Conservation (phyloP, 1,284 basidiomycete genomes). For the Ganoderma sinense region DNA sequence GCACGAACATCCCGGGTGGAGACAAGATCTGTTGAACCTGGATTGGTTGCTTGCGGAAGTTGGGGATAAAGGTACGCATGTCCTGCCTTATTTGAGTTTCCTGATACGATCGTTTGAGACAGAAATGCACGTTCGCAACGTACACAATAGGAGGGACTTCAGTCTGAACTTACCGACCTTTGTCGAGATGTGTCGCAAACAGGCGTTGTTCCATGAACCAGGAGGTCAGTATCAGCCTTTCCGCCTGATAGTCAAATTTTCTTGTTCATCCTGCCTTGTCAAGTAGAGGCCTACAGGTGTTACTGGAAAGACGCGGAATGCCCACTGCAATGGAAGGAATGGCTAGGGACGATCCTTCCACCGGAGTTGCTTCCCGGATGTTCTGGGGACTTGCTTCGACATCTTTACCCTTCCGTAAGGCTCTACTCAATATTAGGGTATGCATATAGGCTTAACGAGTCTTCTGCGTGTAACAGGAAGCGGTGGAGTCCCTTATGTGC, state of each 20-base stretch:
- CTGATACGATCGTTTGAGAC: background rate
- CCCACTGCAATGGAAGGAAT: constrained; percentile 66
- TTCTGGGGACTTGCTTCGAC: constrained; percentile 60
- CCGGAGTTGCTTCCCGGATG: constrained; percentile 54
- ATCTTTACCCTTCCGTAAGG: constrained; percentile 55
- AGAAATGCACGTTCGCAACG: constrained; percentile 42
- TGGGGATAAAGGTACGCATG: constrained; percentile 37
- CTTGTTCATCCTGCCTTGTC: background rate
- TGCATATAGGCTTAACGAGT: background rate
- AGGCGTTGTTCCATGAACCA: constrained; percentile 16
- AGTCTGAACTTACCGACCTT: constrained; percentile 37
- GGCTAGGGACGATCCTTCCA: constrained; percentile 64
- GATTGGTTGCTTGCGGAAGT: constrained; percentile 54
- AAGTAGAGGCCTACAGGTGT: constrained; percentile 60
- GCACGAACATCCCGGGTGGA: constrained; percentile 63
- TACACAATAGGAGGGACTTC: constrained; percentile 38
- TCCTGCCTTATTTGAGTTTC: background rate
- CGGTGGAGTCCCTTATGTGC: constrained; percentile 80
- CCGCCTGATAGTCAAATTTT: constrained; percentile 5
- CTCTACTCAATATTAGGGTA: constrained; percentile 3
- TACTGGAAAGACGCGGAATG: constrained; percentile 81
- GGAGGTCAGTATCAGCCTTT: constrained; percentile 32
- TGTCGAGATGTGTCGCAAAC: constrained; percentile 30
- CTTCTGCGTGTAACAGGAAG: constrained; percentile 45
- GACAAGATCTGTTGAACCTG: constrained; percentile 54